Evolutionary conservation across 1,284 basidiomycete species (phyloP).

Genomic region (Marasmius fiardii): DNA sequence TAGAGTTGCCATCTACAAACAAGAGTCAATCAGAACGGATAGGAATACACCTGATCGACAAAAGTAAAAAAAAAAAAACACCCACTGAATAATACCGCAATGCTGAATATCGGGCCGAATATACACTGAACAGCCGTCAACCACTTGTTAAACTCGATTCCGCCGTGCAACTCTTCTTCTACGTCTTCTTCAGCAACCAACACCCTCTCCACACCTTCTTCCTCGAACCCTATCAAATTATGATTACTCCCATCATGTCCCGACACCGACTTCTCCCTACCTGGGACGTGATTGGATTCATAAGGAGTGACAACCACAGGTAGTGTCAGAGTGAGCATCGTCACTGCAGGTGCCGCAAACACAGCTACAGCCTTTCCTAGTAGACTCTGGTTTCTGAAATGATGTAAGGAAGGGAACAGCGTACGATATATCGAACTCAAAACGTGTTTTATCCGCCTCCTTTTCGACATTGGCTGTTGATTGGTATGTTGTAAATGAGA

Average conservation of each 20-base stretch:
- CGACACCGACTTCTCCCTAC: conserved; percentile 37
- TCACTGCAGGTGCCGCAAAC: conserved; percentile 84
- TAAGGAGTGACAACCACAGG: conserved; percentile 83
- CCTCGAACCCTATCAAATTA: conserved; percentile 63
- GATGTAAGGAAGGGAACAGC: conserved; percentile 86
- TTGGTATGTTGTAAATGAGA: conserved; percentile 35
- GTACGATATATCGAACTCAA: conserved; percentile 48
- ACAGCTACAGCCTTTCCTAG: conserved; percentile 74
- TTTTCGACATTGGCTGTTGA: conserved; percentile 30
- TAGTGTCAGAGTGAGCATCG: conserved; percentile 84
- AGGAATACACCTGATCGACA: too few relatives aligned
- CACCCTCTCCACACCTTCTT: conserved; percentile 62
- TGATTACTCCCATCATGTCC: conserved; percentile 28
- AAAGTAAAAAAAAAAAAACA: conserved; percentile 19
- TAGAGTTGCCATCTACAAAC: conserved; percentile 49
- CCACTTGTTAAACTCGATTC: conserved; percentile 75
- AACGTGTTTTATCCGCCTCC: conserved; percentile 37
- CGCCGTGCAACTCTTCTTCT: conserved; percentile 59
- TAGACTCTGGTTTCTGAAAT: conserved; percentile 70
- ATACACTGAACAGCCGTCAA: conserved; percentile 79
- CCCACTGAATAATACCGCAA: conserved; percentile 73
- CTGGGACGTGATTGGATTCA: conserved; percentile 31
- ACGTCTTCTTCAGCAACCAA: conserved; percentile 66
- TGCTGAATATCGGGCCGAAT: conserved; percentile 75
- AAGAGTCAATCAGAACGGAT: conserved; percentile 4